Evolutionary conservation across 257 asterid genomes (phyloP).

Genomic region (Penstemon eatonii): DNA sequence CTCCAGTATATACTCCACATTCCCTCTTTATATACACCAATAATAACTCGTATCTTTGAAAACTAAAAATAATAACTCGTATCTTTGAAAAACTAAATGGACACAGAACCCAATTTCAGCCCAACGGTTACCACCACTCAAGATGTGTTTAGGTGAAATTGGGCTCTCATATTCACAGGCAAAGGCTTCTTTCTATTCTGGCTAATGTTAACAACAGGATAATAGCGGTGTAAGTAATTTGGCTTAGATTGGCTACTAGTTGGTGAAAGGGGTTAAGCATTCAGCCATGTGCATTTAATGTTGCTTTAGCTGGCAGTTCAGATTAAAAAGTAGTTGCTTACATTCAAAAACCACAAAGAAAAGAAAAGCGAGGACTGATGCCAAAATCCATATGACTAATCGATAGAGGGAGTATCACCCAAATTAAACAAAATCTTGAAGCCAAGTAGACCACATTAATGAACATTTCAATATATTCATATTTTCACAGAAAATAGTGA

Average conservation of each 20-base stretch:
- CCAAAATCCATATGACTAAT: constrained; percentile 11
- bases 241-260: constrained; percentile 5
- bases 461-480: constrained; percentile 4
- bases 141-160: constrained; percentile 3
- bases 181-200: not conserved
- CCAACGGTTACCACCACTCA: not conserved
- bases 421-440: constrained; percentile 3
- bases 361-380: not conserved
- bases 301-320: constrained; percentile 15
- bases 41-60: constrained; percentile 14
- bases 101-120: constrained; percentile 10
- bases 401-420: constrained; percentile 14
- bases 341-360: not conserved
- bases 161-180: constrained; percentile 2
- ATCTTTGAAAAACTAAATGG: too few species aligned
- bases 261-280: constrained; percentile 8
- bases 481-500: constrained; percentile 1
- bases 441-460: constrained; percentile 15
- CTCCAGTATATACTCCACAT: constrained; percentile 8
- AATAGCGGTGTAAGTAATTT: constrained; percentile 6
- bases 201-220: not conserved
- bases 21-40: constrained; percentile 20
- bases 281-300: constrained; percentile 5
- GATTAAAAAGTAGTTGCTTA: constrained; percentile 4
- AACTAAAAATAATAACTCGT: not conserved